These are phyloP conservation scores for Fusarium longipes DNA, from an alignment of 2,329 filamentous ascomycete genomes.

Conservation along the genomic window DNA sequence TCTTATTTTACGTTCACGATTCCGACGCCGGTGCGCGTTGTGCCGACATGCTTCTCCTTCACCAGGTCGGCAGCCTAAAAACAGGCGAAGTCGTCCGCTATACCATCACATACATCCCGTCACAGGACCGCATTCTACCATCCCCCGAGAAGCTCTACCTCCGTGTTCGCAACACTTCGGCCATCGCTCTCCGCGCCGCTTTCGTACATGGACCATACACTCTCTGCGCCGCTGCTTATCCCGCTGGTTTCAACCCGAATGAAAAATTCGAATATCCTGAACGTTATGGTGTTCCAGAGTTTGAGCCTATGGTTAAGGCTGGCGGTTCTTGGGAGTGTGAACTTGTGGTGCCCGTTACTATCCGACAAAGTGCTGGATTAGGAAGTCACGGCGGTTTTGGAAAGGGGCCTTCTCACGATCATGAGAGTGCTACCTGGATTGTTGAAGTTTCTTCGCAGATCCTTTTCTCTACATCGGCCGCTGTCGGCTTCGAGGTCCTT, in stretches of 20 bases:
- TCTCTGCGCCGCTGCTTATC: conserved; percentile 87
- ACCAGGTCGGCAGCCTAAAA: conserved; percentile 91
- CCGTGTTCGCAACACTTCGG: conserved; percentile 90
- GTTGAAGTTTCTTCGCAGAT: conserved; percentile 93
- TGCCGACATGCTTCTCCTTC: conserved; percentile 81
- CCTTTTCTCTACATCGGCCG: conserved; percentile 89
- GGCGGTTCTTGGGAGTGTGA: conserved; percentile 87
- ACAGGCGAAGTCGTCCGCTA: conserved; percentile 94
- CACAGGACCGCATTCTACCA: conserved; percentile 88
- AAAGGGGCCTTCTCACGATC: conserved; percentile 57
- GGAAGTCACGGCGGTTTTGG: conserved; percentile 60
- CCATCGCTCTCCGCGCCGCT: conserved; percentile 89
- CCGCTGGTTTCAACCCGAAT: conserved; percentile 85
- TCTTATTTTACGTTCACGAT: neutral
- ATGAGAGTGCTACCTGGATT: conserved; percentile 80
- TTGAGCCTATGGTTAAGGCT: conserved; percentile 96
- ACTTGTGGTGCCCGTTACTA: conserved; percentile 81
- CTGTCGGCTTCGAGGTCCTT: conserved; percentile 87
- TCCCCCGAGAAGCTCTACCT: conserved; percentile 84
- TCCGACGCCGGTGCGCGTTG: conserved; percentile 18
- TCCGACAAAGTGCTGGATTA: conserved; percentile 72
- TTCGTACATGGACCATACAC: conserved; percentile 98
- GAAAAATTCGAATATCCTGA: conserved; percentile 76
- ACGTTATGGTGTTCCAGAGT: conserved; percentile 83
- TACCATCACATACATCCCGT: conserved; percentile 91